Percentiles rank a stretch among this genome's conserved stretches.
These are phyloP conservation scores for Pisolithus albus DNA, from an alignment of 768 basidiomycete genomes.

Conservation along the genomic window DNA sequence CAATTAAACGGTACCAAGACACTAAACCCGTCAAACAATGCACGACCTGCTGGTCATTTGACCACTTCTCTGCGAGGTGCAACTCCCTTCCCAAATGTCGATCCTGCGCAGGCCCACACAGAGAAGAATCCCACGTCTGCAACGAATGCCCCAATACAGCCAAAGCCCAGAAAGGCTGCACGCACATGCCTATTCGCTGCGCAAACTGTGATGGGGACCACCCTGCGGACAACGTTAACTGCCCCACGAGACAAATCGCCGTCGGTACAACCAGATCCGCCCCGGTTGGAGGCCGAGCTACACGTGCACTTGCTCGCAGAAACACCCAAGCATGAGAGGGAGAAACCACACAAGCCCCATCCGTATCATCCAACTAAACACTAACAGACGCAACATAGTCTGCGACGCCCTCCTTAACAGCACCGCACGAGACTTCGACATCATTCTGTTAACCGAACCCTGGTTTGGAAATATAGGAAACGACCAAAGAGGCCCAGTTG, in stretches of 20 bases:
- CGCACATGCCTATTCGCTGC: background rate
- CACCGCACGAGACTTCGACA: background rate
- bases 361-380: background rate
- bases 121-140: background rate
- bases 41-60: background rate
- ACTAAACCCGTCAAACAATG: background rate
- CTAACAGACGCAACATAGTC: background rate
- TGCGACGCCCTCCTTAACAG: background rate
- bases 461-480: background rate
- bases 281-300: no score
- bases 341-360: background rate
- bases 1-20: background rate
- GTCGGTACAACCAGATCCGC: no score
- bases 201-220: background rate
- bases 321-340: background rate
- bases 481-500: background rate
- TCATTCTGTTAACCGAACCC: background rate
- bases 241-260: background rate
- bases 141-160: background rate
- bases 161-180: background rate
- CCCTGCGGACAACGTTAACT: background rate
- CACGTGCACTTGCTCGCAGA: no score
- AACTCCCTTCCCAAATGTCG: background rate
- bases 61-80: background rate
- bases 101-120: background rate